Evolutionary conservation across 495 filamentous ascomycete species (phyloP).

Genomic region (Xylona heveae): DNA sequence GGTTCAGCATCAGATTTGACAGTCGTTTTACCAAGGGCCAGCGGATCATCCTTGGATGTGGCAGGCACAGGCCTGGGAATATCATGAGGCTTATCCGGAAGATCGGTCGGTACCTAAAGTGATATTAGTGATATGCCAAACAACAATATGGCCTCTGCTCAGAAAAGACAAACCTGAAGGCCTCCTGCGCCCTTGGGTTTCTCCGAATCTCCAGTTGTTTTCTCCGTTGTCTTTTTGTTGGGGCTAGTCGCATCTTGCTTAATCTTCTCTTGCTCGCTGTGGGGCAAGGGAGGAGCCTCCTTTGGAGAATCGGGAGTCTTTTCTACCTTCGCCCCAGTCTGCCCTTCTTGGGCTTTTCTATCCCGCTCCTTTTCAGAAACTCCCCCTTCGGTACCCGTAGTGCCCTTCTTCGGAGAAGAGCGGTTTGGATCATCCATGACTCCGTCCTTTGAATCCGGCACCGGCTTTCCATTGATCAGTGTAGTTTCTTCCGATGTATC

Average conservation of each 20-base stretch:
- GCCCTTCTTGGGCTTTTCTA: constrained; percentile 32
- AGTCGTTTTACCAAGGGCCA: constrained; percentile 44
- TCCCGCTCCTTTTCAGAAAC: constrained; percentile 68
- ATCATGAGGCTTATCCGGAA: constrained; percentile 64
- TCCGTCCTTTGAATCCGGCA: constrained; percentile 61
- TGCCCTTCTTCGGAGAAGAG: constrained; percentile 53
- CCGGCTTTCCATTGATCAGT: constrained; percentile 39
- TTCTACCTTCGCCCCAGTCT: constrained; percentile 36
- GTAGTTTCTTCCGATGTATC: constrained; percentile 14
- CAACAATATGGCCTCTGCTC: not conserved
- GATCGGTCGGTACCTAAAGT: constrained; percentile 55
- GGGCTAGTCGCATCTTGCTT: constrained; percentile 18
- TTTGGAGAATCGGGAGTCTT: constrained; percentile 68
- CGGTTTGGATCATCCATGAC: constrained; percentile 80
- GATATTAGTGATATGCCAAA: constrained; percentile 5
- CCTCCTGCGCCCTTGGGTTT: constrained; percentile 27
- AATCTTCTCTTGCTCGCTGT: constrained; percentile 45
- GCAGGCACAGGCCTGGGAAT: constrained; percentile 52
- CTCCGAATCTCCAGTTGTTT: constrained; percentile 9
- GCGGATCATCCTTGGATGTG: constrained; percentile 37
- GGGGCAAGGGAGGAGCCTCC: constrained; percentile 62
- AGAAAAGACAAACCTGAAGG: constrained; percentile 35
- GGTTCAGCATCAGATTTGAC: too few species aligned
- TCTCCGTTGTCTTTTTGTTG: not conserved
- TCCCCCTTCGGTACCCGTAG: constrained; percentile 69